Evolutionary conservation across 208 protist species (phyloP).

Genomic region (Novymonas esmeraldas): DNA sequence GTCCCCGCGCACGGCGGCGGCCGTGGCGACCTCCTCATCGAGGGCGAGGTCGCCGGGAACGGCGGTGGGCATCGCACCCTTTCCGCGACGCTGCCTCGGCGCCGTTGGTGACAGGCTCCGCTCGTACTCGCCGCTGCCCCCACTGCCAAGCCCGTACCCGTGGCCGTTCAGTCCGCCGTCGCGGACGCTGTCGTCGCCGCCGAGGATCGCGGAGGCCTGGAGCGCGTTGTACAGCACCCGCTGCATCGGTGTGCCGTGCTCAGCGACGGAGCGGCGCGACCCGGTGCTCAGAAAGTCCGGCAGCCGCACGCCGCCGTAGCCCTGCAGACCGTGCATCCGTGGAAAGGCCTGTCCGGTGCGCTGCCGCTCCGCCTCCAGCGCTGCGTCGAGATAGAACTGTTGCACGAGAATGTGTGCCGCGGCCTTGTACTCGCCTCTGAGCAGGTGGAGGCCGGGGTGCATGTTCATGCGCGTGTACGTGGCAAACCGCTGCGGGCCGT

Average conservation of each 20-base stretch:
- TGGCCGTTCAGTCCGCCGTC: not conserved
- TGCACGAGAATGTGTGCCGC: constrained; percentile 87
- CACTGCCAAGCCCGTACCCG: too few relatives aligned
- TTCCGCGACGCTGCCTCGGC: not conserved
- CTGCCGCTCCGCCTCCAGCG: constrained; percentile 60
- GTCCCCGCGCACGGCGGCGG: not conserved
- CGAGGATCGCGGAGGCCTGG: constrained; percentile 60
- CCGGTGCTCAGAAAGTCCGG: constrained; percentile 44
- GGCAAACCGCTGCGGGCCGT: constrained; percentile 76
- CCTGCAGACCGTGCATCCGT: constrained; percentile 41
- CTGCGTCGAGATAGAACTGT: constrained; percentile 85
- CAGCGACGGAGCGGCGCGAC: constrained; percentile 49
- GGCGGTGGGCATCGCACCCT: not conserved
- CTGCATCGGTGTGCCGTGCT: constrained; percentile 79
- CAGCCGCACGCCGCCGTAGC: constrained; percentile 48
- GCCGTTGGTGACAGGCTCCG: not conserved
- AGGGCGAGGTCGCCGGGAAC: not conserved
- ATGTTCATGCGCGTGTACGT: constrained; percentile 84
- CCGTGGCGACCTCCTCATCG: not conserved
- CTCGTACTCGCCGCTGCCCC: not conserved
- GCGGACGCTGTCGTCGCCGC: constrained; percentile 23
- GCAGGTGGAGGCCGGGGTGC: constrained; percentile 84
- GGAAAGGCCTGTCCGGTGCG: constrained; percentile 53
- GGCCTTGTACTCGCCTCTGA: constrained; percentile 82
- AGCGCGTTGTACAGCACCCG: constrained; percentile 80